phyloP scores from a whole-genome alignment of 441 rosid species.

The Jatropha podagrica region DNA sequence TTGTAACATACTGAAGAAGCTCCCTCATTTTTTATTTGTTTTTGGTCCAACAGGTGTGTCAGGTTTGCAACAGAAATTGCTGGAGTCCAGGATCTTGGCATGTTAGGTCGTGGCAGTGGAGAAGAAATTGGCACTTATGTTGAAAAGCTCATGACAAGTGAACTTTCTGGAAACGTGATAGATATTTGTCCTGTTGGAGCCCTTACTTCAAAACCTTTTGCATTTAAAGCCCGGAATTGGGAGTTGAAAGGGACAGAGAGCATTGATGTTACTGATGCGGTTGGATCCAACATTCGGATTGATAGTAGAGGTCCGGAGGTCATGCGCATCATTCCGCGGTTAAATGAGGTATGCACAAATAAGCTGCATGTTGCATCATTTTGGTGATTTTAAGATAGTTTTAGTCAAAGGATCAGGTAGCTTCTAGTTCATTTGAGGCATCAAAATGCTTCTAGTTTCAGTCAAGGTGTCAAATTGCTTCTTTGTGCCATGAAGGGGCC shows the following conservation, averaged over 20 bases:
- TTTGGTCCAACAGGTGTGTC: slow-evolving; percentile 68
- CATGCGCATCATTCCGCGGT: slow-evolving; percentile 82
- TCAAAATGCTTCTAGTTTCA: no score
- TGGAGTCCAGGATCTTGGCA: slow-evolving; percentile 96
- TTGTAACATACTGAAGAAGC: background rate
- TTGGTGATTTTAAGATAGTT: slow-evolving; percentile 11
- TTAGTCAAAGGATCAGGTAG: slow-evolving; percentile 4
- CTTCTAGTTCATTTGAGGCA: background rate
- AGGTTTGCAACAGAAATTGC: slow-evolving; percentile 97
- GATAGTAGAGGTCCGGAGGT: slow-evolving; percentile 99
- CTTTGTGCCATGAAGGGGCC: background rate
- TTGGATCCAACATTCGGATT: slow-evolving; percentile 90
- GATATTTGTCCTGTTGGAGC: slow-evolving; percentile 99
- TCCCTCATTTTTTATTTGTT: background rate
- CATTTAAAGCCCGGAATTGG: slow-evolving; percentile 98
- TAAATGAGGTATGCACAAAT: slow-evolving; percentile 69
- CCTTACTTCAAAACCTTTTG: slow-evolving; percentile 95
- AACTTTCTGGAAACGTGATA: slow-evolving; percentile 95
- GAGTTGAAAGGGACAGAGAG: slow-evolving; percentile 96
- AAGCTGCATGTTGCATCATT: background rate
- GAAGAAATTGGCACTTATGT: slow-evolving; percentile 99
- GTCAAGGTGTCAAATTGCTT: no score
- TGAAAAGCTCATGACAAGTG: slow-evolving; percentile 97
- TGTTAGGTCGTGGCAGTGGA: slow-evolving; percentile 98
- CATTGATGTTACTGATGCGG: slow-evolving; percentile 94